These are phyloP conservation scores for Dicorynia guianensis DNA, from an alignment of 306 rosid genomes.

Conservation along the genomic window DNA sequence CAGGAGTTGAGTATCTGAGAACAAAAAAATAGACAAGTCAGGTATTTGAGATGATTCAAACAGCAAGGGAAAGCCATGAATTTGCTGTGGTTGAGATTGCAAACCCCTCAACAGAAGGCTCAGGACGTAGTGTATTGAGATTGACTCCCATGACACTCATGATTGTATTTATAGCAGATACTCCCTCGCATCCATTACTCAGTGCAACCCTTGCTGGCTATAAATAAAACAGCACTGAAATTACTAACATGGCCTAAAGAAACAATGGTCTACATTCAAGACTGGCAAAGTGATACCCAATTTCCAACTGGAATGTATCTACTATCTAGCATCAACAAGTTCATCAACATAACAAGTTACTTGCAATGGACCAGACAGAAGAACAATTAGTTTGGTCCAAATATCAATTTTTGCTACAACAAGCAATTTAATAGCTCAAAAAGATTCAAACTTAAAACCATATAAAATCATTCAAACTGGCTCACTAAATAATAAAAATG, in stretches of 20 bases:
- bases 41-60: conserved; percentile 23
- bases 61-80: conserved; percentile 33
- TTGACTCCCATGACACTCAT: conserved; percentile 99
- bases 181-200: conserved; percentile 84
- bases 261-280: conserved; percentile 12
- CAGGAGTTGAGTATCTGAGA: conserved; percentile 95
- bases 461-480: too few relatives aligned
- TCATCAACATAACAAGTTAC: conserved; percentile 11
- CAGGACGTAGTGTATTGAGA: conserved; percentile 86
- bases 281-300: neutral
- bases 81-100: conserved; percentile 42
- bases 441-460: too few relatives aligned
- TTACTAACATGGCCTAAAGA: conserved; percentile 31
- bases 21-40: conserved; percentile 38
- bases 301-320: neutral
- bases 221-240: conserved; percentile 32
- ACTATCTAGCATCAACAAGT: neutral
- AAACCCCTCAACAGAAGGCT: conserved; percentile 98
- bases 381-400: neutral
- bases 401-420: neutral
- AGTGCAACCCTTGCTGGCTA: conserved; percentile 93
- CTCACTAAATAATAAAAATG: too few relatives aligned
- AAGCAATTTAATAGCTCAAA: conserved; percentile 10
- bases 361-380: neutral
- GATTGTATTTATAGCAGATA: conserved; percentile 92